Percentiles rank a stretch among this genome's conserved stretches.
Conservation (phyloP, 1,284 basidiomycete genomes). For the Marasmius fiardii region DNA sequence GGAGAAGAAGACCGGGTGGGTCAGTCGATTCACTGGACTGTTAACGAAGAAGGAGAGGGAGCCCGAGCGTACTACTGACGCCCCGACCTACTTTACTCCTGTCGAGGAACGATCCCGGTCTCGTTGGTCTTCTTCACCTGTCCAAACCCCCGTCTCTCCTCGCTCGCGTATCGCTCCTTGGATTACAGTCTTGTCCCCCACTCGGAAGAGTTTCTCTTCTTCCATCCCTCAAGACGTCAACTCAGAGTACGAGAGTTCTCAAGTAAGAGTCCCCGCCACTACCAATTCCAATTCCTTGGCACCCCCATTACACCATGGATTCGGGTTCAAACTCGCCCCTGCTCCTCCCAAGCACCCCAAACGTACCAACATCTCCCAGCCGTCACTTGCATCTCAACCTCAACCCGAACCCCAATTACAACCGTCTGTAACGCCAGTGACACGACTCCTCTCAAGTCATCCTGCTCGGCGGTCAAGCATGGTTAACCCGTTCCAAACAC, state of each 20-base stretch:
- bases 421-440: slow-evolving; percentile 35
- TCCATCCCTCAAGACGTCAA: slow-evolving; percentile 26
- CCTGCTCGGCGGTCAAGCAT: slow-evolving; percentile 13
- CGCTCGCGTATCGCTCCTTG: slow-evolving; percentile 9
- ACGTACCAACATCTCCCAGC: too few species aligned
- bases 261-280: slow-evolving; percentile 15
- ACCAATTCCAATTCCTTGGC: slow-evolving; percentile 13
- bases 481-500: slow-evolving; percentile 66
- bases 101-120: slow-evolving; percentile 30
- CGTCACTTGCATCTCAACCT: too few species aligned
- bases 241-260: slow-evolving; percentile 17
- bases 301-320: slow-evolving; percentile 52
- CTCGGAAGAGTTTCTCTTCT: slow-evolving; percentile 15
- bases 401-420: slow-evolving; percentile 16
- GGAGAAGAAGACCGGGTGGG: slow-evolving; percentile 26
- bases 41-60: slow-evolving; percentile 26
- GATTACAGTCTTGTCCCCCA: slow-evolving; percentile 12
- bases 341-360: not conserved
- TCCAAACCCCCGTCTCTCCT: slow-evolving; percentile 23
- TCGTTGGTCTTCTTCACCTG: slow-evolving; percentile 40
- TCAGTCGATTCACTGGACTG: slow-evolving; percentile 25
- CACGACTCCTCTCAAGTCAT: slow-evolving; percentile 41
- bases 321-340: slow-evolving; percentile 26
- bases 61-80: slow-evolving; percentile 19
- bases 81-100: slow-evolving; percentile 32